These are phyloP conservation scores for Cyberlindnera amylophila DNA, from an alignment of 805 yeast genomes.

Conservation along the genomic window DNA sequence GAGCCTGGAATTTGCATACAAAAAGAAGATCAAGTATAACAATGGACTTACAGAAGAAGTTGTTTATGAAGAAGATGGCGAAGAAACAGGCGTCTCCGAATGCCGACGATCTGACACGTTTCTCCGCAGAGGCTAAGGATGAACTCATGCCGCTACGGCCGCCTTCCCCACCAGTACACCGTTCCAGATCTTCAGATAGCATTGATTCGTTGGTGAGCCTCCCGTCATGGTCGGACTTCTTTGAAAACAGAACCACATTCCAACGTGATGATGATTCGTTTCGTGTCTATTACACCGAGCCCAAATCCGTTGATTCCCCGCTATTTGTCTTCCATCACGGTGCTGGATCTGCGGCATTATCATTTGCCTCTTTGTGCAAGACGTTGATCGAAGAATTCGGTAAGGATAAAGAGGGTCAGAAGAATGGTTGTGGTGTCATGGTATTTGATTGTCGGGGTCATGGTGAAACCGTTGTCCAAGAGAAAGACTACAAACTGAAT, in stretches of 20 bases:
- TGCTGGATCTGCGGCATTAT: constrained; percentile 84
- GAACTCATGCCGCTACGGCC: constrained; percentile 13
- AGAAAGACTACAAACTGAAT: constrained; percentile 40
- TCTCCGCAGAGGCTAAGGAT: constrained; percentile 10
- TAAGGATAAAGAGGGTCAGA: constrained; percentile 20
- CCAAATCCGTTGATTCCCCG: constrained; percentile 42
- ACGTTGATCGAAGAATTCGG: constrained; percentile 28
- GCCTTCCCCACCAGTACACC: constrained; percentile 12
- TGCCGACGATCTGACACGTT: not conserved
- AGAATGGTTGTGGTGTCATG: constrained; percentile 56
- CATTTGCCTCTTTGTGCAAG: constrained; percentile 58
- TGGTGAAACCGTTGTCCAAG: constrained; percentile 44
- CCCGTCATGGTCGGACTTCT: constrained; percentile 33
- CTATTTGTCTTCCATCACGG: constrained; percentile 85
- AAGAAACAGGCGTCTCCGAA: constrained; percentile 1
- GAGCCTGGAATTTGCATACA: not conserved
- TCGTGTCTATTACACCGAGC: constrained; percentile 57
- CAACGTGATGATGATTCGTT: constrained; percentile 30
- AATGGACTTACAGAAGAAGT: constrained; percentile 13
- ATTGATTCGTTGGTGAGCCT: not conserved
- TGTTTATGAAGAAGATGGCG: constrained; percentile 15
- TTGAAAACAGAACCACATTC: constrained; percentile 27
- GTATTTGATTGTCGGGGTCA: constrained; percentile 85
- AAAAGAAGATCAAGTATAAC: no score
- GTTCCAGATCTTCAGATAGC: not conserved